These are phyloP conservation scores for Albizia julibrissin DNA, from an alignment of 306 rosid species.

Conservation along the genomic window DNA sequence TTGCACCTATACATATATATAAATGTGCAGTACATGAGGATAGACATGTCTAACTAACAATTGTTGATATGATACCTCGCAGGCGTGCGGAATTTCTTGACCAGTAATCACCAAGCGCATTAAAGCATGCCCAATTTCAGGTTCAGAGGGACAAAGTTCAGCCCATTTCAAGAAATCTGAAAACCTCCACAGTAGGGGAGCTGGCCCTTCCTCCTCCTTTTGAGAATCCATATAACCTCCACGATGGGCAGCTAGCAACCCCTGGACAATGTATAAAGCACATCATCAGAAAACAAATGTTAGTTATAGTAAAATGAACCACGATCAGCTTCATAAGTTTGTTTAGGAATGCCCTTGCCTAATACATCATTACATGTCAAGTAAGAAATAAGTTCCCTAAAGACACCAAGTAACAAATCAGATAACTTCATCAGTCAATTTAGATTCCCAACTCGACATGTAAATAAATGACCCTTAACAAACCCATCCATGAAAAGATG, in stretches of 20 bases:
- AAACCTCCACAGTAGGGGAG: conserved; percentile 92
- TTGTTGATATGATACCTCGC: conserved; percentile 69
- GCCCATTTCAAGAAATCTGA: conserved; percentile 99
- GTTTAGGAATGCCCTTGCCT: conserved; percentile 11
- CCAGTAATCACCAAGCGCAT: conserved; percentile 99
- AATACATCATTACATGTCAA: conserved; percentile 1
- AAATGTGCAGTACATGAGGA: not conserved
- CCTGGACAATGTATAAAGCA: conserved; percentile 48
- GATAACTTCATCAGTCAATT: conserved; percentile 14
- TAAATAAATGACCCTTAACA: conserved; percentile 13
- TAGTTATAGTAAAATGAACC: conserved; percentile 17
- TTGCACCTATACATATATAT: not conserved
- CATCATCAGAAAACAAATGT: conserved; percentile 21
- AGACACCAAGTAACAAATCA: conserved; percentile 22
- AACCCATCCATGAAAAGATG: conserved; percentile 10
- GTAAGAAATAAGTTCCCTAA: not conserved
- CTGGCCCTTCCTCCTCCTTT: conserved; percentile 98
- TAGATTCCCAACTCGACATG: conserved; percentile 1
- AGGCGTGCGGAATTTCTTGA: conserved; percentile 97
- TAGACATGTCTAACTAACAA: conserved; percentile 15
- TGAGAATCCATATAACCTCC: conserved; percentile 98
- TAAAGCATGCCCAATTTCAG: conserved; percentile 93
- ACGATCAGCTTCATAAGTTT: conserved; percentile 11
- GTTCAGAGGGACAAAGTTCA: conserved; percentile 93
- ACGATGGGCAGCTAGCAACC: conserved; percentile 97